Conservation (phyloP, 2,329 filamentous ascomycete species). For the Aspergillus chevalieri region DNA sequence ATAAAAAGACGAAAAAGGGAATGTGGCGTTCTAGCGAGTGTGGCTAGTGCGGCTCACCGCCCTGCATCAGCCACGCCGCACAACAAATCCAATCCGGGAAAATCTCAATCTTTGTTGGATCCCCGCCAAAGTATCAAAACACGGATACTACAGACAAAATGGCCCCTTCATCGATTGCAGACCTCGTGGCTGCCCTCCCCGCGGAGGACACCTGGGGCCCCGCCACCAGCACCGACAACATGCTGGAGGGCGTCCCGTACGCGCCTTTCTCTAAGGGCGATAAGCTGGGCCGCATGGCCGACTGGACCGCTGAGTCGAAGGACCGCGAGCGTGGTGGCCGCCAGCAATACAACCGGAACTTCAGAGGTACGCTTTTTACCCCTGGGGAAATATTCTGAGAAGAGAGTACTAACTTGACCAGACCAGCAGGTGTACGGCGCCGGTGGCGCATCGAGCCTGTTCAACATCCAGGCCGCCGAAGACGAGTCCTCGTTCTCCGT, state of each 20-base stretch:
- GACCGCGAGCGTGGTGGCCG: slow-evolving; percentile 65
- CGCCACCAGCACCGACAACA: slow-evolving; percentile 73
- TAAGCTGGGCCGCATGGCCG: slow-evolving; percentile 97
- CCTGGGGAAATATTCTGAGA: neutral
- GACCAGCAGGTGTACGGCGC: slow-evolving; percentile 97
- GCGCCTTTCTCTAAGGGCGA: slow-evolving; percentile 98
- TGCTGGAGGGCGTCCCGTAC: slow-evolving; percentile 89
- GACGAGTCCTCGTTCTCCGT: slow-evolving; percentile 98
- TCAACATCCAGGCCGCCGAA: slow-evolving; percentile 85
- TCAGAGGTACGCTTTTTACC: slow-evolving; percentile 61
- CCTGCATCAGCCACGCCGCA: neutral
- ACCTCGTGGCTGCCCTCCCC: slow-evolving; percentile 66
- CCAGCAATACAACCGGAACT: slow-evolving; percentile 87
- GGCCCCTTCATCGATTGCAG: slow-evolving; percentile 53
- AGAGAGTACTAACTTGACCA: slow-evolving; percentile 32
- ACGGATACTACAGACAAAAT: slow-evolving; percentile 25
- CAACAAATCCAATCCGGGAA: neutral
- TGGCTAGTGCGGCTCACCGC: too few relatives aligned
- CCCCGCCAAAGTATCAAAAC: neutral
- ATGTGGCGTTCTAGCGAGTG: too few relatives aligned
- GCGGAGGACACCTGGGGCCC: slow-evolving; percentile 84
- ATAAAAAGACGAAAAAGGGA: too few relatives aligned
- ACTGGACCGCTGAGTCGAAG: slow-evolving; percentile 92
- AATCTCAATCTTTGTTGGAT: too few relatives aligned
- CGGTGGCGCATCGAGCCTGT: slow-evolving; percentile 68